These are phyloP conservation scores for Vickermania ingenoplastis DNA, from an alignment of 208 protist genomes.

Conservation along the genomic window DNA sequence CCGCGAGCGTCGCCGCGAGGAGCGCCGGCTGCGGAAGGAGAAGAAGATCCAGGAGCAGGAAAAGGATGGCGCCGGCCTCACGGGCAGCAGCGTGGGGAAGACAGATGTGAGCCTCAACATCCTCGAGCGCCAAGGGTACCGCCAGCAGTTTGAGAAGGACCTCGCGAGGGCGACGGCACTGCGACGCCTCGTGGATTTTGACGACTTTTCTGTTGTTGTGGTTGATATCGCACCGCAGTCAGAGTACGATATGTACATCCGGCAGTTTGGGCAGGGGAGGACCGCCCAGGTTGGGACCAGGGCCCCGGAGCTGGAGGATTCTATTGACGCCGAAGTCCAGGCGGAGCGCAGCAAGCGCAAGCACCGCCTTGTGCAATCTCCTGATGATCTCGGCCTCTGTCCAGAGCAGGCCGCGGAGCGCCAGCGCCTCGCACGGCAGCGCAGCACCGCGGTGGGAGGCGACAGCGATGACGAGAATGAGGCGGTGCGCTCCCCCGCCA, in stretches of 20 bases:
- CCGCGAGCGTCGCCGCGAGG: conserved; percentile 3
- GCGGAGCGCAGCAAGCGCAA: conserved; percentile 42
- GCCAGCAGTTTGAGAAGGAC: conserved; percentile 65
- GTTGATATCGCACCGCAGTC: conserved; percentile 66
- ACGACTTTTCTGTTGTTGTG: conserved; percentile 49
- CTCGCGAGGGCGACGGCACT: conserved; percentile 54
- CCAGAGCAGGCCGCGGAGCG: conserved; percentile 47
- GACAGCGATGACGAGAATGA: not conserved
- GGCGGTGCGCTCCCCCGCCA: conserved; percentile 2
- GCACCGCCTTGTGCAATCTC: conserved; percentile 28
- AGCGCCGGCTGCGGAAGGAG: conserved; percentile 7
- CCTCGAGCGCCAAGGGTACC: conserved; percentile 71
- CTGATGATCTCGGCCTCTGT: conserved; percentile 69
- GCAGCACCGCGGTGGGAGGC: conserved; percentile 2
- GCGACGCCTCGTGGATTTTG: conserved; percentile 74
- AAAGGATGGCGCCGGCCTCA: not conserved
- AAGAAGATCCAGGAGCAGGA: conserved; percentile 5
- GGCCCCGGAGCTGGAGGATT: conserved; percentile 52
- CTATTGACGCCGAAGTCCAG: conserved; percentile 43
- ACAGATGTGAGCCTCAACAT: not conserved
- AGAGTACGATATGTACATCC: conserved; percentile 82
- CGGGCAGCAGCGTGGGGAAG: not conserved
- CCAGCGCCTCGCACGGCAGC: conserved; percentile 9
- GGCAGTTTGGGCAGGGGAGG: conserved; percentile 51
- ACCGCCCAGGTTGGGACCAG: conserved; percentile 43